These are phyloP conservation scores for Arthroderma uncinatum DNA, from an alignment of 2,329 filamentous ascomycete genomes.

Conservation along the genomic window DNA sequence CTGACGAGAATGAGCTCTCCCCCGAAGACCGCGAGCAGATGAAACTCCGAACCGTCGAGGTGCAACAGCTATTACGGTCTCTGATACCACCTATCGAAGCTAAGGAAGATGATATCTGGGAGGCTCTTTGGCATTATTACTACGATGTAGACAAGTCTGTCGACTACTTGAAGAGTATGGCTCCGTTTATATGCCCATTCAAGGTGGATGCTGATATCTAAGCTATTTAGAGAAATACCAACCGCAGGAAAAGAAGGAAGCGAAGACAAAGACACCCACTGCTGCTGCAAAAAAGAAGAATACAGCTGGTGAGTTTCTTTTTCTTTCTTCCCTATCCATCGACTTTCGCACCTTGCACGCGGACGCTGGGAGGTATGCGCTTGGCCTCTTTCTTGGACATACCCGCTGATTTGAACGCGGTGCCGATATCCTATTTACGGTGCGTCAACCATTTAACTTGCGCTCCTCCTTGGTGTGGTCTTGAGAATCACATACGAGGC, in stretches of 20 bases:
- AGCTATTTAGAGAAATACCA: constrained; percentile 14
- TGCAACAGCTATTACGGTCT: constrained; percentile 54
- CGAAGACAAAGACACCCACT: background rate
- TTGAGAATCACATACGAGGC: background rate
- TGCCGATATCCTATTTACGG: background rate
- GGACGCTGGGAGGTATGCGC: background rate
- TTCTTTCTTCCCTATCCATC: background rate
- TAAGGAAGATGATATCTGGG: constrained; percentile 67
- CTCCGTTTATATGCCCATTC: background rate
- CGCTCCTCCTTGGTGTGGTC: background rate
- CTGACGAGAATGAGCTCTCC: constrained; percentile 24
- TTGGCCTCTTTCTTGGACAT: background rate
- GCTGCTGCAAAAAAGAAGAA: constrained; percentile 3
- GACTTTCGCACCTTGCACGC: background rate
- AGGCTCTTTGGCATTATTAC: constrained; percentile 90
- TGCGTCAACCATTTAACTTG: constrained; percentile 2
- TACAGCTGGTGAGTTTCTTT: constrained; percentile 9
- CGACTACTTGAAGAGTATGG: constrained; percentile 59
- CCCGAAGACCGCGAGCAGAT: constrained; percentile 45
- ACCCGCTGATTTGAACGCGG: background rate
- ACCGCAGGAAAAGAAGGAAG: constrained; percentile 2
- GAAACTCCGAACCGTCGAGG: constrained; percentile 54
- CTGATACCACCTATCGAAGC: constrained; percentile 48
- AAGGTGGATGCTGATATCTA: constrained; percentile 1
- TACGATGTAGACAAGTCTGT: constrained; percentile 84